These are phyloP conservation scores for Teratosphaeria viscida DNA, from an alignment of 2,329 filamentous ascomycete species.

Conservation along the genomic window DNA sequence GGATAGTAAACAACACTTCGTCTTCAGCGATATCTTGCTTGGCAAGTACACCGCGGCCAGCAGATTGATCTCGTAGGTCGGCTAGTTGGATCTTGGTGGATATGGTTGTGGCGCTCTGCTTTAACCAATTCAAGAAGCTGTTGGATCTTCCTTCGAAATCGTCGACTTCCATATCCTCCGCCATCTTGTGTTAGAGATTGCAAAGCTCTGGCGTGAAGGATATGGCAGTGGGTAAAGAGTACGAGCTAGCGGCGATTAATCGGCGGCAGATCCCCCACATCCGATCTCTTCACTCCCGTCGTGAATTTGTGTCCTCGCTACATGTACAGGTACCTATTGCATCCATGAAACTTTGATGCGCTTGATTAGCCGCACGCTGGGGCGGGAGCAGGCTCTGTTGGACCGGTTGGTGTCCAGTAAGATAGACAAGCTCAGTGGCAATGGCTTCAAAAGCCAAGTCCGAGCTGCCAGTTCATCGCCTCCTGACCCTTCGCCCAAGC, in stretches of 20 bases:
- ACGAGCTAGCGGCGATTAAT: not conserved
- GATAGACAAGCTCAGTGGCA: not conserved
- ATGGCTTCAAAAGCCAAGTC: not conserved
- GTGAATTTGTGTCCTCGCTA: not conserved
- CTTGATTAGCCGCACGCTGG: not conserved
- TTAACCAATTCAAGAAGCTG: constrained; percentile 49
- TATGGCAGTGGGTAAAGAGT: not conserved
- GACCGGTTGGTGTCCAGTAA: not conserved
- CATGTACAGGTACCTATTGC: not conserved
- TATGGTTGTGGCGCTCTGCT: constrained; percentile 41
- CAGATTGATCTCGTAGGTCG: constrained; percentile 46
- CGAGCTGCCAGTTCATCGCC: not conserved
- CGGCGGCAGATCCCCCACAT: not conserved
- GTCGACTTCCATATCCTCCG: not conserved
- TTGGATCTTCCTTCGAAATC: not conserved
- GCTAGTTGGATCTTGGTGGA: constrained; percentile 48
- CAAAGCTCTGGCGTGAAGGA: not conserved
- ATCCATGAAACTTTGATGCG: not conserved
- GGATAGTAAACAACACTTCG: constrained; percentile 71
- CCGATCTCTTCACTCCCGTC: not conserved
- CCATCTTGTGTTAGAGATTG: not conserved
- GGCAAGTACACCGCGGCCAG: constrained; percentile 60
- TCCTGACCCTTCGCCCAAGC: constrained; percentile 21
- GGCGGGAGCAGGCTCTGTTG: not conserved
- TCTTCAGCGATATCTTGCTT: constrained; percentile 58